phyloP scores from a whole-genome alignment of 2,329 filamentous ascomycete genomes.

The Hymenoscyphus infarciens region DNA sequence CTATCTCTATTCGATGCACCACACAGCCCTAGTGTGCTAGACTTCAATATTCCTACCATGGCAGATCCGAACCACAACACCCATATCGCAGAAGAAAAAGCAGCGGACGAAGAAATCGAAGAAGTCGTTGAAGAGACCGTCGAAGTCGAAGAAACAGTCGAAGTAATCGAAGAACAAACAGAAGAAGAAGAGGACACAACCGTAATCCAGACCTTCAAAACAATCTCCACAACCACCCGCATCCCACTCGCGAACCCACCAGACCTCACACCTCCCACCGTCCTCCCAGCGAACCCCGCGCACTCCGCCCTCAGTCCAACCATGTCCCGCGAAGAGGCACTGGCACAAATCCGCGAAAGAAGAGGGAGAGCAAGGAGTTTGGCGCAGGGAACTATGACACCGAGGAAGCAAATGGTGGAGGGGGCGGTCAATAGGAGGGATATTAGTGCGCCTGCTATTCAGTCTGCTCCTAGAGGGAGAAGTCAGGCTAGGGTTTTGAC shows the following conservation, averaged over 20 bases:
- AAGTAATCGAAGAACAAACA: constrained; percentile 18
- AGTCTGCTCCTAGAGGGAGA: constrained; percentile 27
- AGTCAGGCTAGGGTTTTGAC: constrained; percentile 17
- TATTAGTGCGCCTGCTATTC: constrained; percentile 33
- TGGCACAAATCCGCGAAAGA: constrained; percentile 71
- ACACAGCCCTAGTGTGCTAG: constrained; percentile 25
- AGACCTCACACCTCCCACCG: constrained; percentile 26
- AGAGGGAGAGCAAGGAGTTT: constrained; percentile 68
- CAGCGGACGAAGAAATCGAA: constrained; percentile 17
- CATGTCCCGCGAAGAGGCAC: constrained; percentile 69
- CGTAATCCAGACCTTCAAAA: constrained; percentile 31
- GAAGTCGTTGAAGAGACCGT: constrained; percentile 25
- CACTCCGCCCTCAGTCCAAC: constrained; percentile 61
- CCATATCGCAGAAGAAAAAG: constrained; percentile 17
- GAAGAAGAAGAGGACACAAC: constrained; percentile 17
- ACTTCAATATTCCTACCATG: constrained; percentile 7
- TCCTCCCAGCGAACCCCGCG: constrained; percentile 17
- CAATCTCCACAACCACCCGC: constrained; percentile 34
- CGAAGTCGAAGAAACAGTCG: constrained; percentile 22
- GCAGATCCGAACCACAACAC: constrained; percentile 7
- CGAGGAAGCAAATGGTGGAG: constrained; percentile 43
- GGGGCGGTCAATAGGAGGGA: constrained; percentile 26
- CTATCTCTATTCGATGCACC: constrained; percentile 59
- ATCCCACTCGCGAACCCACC: constrained; percentile 32
- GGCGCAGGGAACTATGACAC: constrained; percentile 59